Conservation (phyloP, 257 asterid species). For the Striga asiatica region DNA sequence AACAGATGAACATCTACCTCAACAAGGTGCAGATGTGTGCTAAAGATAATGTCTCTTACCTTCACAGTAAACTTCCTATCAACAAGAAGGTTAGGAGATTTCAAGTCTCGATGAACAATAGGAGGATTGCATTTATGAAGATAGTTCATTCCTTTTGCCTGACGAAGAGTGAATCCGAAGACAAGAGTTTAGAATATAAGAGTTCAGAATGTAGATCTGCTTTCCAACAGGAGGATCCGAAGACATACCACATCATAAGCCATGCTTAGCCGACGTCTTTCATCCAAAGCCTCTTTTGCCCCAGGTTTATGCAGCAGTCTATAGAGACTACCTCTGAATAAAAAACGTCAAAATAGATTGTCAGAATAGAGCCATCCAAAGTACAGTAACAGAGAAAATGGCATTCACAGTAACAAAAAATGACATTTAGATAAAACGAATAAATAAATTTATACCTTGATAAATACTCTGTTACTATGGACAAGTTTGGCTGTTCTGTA, state of each 20-base stretch:
- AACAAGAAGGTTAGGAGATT: slow-evolving; percentile 92
- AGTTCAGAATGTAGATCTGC: background rate
- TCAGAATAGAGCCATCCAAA: slow-evolving; percentile 11
- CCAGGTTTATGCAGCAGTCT: slow-evolving; percentile 83
- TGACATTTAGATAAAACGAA: too few species aligned
- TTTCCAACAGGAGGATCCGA: background rate
- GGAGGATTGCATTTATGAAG: slow-evolving; percentile 92
- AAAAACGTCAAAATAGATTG: background rate
- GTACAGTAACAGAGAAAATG: background rate
- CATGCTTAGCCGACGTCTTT: slow-evolving; percentile 80
- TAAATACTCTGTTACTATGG: slow-evolving; percentile 87
- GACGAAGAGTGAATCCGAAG: slow-evolving; percentile 15
- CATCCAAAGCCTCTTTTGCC: slow-evolving; percentile 72
- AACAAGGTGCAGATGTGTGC: slow-evolving; percentile 14
- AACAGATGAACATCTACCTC: slow-evolving; percentile 10
- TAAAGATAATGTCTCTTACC: slow-evolving; percentile 37
- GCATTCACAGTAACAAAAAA: background rate
- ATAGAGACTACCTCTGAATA: slow-evolving; percentile 70
- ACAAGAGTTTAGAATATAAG: slow-evolving; percentile 8
- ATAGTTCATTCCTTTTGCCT: slow-evolving; percentile 95
- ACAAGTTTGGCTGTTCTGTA: slow-evolving; percentile 77
- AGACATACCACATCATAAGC: slow-evolving; percentile 80
- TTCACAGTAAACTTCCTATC: slow-evolving; percentile 92
- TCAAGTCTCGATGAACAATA: slow-evolving; percentile 82
- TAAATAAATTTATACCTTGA: slow-evolving; percentile 45